Evolutionary conservation across 352 stramenopile species (phyloP).

Genomic region (Albugo laibachii): DNA sequence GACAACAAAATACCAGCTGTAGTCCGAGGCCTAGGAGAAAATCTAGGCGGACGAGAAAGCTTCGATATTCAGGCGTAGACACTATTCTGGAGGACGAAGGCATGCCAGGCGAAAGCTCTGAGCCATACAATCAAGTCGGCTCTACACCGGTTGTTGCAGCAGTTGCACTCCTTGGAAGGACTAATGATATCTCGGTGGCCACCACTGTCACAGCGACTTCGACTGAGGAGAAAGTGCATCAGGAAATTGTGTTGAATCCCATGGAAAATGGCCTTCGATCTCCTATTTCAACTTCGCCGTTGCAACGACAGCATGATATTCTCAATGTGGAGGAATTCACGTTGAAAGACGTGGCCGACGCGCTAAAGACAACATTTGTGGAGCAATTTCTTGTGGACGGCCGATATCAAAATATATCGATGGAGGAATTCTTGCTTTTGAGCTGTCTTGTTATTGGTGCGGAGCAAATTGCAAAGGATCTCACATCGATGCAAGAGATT

Average conservation of each 20-base stretch:
- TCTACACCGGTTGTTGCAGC: not conserved
- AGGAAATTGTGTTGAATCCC: not conserved
- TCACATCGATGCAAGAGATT: slow-evolving; percentile 11
- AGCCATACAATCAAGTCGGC: not conserved
- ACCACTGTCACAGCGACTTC: not conserved
- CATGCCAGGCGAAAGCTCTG: not conserved
- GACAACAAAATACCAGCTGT: not conserved
- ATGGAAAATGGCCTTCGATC: too few relatives aligned
- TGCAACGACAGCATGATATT: slow-evolving; percentile 59
- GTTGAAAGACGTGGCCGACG: slow-evolving; percentile 34
- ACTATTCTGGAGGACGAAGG: not conserved
- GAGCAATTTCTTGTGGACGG: slow-evolving; percentile 61
- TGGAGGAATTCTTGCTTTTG: slow-evolving; percentile 63
- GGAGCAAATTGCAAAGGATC: slow-evolving; percentile 48
- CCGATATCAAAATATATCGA: slow-evolving; percentile 50
- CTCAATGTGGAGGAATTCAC: slow-evolving; percentile 66
- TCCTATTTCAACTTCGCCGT: slow-evolving; percentile 18
- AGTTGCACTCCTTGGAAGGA: not conserved
- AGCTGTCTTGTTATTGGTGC: slow-evolving; percentile 68
- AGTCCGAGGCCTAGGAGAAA: not conserved
- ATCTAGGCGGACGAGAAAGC: not conserved
- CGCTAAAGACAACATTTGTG: slow-evolving; percentile 59
- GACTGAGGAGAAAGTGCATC: not conserved
- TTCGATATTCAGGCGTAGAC: not conserved
- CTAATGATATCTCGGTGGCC: not conserved